These are phyloP conservation scores for Microbotryum violaceum DNA, from an alignment of 1,284 basidiomycete species.

Conservation along the genomic window DNA sequence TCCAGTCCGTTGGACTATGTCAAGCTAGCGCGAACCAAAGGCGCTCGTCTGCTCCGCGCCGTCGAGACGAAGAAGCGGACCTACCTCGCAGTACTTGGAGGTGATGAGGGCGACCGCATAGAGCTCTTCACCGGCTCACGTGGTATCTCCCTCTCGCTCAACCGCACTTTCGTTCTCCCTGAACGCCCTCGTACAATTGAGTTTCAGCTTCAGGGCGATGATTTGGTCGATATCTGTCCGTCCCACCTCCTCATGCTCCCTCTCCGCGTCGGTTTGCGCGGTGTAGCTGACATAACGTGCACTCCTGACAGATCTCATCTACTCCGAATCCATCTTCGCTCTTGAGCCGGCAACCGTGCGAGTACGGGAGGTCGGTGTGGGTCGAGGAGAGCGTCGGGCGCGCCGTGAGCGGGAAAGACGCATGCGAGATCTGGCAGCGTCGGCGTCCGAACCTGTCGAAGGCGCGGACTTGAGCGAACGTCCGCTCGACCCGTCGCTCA, in stretches of 20 bases:
- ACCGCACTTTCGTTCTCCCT: slow-evolving; percentile 73
- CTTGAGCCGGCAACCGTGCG: slow-evolving; percentile 79
- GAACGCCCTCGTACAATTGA: slow-evolving; percentile 76
- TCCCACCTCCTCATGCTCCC: background rate
- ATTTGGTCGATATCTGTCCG: slow-evolving; percentile 57
- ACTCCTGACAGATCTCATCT: slow-evolving; percentile 50
- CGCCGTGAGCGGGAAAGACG: slow-evolving; percentile 63
- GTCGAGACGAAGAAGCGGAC: slow-evolving; percentile 80
- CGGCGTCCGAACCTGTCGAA: too few relatives aligned
- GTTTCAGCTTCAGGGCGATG: slow-evolving; percentile 76
- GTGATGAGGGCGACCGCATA: slow-evolving; percentile 84
- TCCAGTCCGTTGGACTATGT: slow-evolving; percentile 59
- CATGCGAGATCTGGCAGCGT: slow-evolving; percentile 45
- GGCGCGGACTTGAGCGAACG: too few relatives aligned
- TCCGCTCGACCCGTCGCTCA: too few relatives aligned
- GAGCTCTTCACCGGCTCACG: slow-evolving; percentile 62
- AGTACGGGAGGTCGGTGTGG: slow-evolving; percentile 80
- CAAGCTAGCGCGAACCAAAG: slow-evolving; percentile 81
- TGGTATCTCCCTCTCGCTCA: slow-evolving; percentile 36
- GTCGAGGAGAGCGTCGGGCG: slow-evolving; percentile 70
- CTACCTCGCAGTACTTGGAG: slow-evolving; percentile 76
- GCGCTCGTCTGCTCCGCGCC: slow-evolving; percentile 67
- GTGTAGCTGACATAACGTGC: background rate
- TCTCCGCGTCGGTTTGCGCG: background rate
- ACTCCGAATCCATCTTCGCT: slow-evolving; percentile 79